Percentiles rank a stretch among this genome's conserved stretches.
phyloP scores from a whole-genome alignment of 1,284 basidiomycete genomes.

The Jaminaea rosea region DNA sequence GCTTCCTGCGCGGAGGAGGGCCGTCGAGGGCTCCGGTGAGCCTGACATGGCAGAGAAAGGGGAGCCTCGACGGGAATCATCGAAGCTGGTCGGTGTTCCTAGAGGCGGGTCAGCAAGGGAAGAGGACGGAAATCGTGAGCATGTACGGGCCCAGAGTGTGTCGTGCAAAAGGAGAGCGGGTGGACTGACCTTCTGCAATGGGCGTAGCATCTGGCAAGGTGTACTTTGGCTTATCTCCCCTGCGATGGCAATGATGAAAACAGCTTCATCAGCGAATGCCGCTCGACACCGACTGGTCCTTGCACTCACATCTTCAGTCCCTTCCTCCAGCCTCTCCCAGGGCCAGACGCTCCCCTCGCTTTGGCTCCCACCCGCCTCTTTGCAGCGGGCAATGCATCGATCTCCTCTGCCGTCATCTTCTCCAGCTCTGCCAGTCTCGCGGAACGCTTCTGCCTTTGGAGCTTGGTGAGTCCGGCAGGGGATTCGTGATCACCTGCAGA shows the following conservation, averaged over 20 bases:
- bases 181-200: not conserved
- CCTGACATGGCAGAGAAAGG: not conserved
- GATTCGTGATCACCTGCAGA: not conserved
- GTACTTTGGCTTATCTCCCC: constrained; percentile 41
- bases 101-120: not conserved
- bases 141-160: too few species aligned
- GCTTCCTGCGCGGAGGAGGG: too few species aligned
- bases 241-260: too few species aligned
- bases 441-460: not conserved
- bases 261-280: not conserved
- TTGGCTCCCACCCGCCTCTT: constrained; percentile 41
- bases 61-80: not conserved
- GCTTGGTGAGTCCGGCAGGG: not conserved
- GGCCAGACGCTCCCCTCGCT: constrained; percentile 40
- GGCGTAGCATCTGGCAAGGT: constrained; percentile 1
- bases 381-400: constrained; percentile 42
- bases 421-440: not conserved
- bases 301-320: constrained; percentile 31
- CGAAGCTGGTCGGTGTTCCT: constrained; percentile 1
- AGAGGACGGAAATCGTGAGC: too few species aligned
- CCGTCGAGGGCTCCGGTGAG: not conserved
- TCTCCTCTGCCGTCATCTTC: constrained; percentile 30
- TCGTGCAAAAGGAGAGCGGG: too few species aligned
- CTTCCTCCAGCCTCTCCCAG: constrained; percentile 42
- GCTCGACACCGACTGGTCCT: not conserved